A percentile compares a stretch with the other conserved stretches of the same genome.
Conservation (phyloP, 2,329 filamentous ascomycete genomes). For the Colletotrichum orbiculare region DNA sequence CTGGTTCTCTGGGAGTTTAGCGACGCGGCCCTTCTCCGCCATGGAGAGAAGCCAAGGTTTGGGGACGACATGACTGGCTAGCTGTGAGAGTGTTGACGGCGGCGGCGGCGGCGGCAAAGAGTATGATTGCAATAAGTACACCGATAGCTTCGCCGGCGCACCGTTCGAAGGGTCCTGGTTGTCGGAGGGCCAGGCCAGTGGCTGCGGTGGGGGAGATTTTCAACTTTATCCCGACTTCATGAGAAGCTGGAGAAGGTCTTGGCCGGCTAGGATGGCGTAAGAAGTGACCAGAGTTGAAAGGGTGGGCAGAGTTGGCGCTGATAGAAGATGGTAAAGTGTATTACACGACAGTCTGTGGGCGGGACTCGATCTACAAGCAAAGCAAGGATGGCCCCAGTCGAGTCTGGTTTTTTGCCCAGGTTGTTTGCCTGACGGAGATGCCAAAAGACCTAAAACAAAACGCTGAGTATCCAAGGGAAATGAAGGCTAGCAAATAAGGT, state of each 20-base stretch:
- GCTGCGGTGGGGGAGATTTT: constrained; percentile 17
- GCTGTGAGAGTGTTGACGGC: constrained; percentile 7
- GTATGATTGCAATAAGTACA: neutral
- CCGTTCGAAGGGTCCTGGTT: constrained; percentile 20
- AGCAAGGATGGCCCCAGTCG: constrained; percentile 27
- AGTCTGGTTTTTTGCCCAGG: constrained; percentile 21
- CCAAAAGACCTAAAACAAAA: constrained; percentile 18
- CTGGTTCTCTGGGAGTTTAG: constrained; percentile 36
- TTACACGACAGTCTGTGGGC: constrained; percentile 18
- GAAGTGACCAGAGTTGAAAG: constrained; percentile 1
- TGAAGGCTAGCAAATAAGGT: too few species aligned
- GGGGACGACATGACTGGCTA: constrained; percentile 57
- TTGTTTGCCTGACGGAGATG: neutral
- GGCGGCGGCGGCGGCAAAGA: constrained; percentile 10
- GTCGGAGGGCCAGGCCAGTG: constrained; percentile 23
- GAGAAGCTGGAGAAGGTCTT: constrained; percentile 27
- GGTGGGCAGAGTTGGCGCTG: constrained; percentile 25
- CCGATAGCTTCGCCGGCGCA: constrained; percentile 21
- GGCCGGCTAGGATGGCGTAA: constrained; percentile 8
- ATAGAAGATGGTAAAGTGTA: constrained; percentile 33
- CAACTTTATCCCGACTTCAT: constrained; percentile 28
- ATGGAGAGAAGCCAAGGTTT: constrained; percentile 58
- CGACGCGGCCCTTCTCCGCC: constrained; percentile 52
- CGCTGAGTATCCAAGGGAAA: neutral
- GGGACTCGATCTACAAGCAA: constrained; percentile 31